Base-by-base conservation (phyloP, 1,139 yeast species). In the Eremothecium gossypii region DNA sequence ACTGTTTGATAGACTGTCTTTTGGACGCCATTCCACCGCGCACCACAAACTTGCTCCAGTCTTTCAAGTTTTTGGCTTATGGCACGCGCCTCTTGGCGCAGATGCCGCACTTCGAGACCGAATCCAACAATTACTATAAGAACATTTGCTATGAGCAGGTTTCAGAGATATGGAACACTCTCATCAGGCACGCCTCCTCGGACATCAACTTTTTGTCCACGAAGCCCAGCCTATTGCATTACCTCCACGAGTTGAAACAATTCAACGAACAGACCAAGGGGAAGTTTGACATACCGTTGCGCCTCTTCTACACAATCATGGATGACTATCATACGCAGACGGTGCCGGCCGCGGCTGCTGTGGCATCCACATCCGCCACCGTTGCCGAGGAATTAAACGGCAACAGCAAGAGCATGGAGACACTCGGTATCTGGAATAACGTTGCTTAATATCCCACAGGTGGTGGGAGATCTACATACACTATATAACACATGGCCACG, bases 1-100 rank as follows among this genome's bases (percentile, higher is more conserved):
- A 76, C 52, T 80, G 93, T 38, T 66, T 89, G 42, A 77, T 84
- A 33, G 97, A 87, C 62, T 87, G 81, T 58, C 78, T 86, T 7
- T 69, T 83, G 49, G 79, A 76, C 55, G 83, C 82, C 57, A 69
- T 87, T 47, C 95, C 95, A 14, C 95, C 95, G 8, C 71, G 77
- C 45, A 87, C 82, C 57, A 58, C 68, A 12, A 52, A 54, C 45
- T 44, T 57, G 31, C 49, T 49, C 17, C 71, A 71, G 44, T 75
- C 93, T 1, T 67, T 87, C 40, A 73, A 72, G 40, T 85, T 84
- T 54, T 69, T 86, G 47, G 83, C 82, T 54, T 71, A 71, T 33
- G 76, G 86, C 39, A 79, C 94, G 1, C 67, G 67, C 40, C 64
- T 84, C 45, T 70, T 87, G 46, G 77, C 77, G 49, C 73, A 72